Evolutionary conservation across 768 basidiomycete species (phyloP).

Genomic region (Podaxis carcinomalis): DNA sequence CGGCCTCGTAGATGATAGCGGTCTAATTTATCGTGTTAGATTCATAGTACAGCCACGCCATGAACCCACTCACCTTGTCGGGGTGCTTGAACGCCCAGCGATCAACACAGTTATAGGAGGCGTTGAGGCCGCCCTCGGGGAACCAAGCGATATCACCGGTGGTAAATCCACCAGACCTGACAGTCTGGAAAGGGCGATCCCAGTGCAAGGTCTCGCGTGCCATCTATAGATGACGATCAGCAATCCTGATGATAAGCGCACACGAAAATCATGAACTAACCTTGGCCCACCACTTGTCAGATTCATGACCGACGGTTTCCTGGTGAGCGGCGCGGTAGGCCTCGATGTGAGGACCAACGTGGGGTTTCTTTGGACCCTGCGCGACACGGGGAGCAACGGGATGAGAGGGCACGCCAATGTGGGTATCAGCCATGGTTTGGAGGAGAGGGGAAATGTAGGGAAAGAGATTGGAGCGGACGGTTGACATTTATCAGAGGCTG

Average conservation of each 20-base stretch:
- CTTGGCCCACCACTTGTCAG: conserved; percentile 88
- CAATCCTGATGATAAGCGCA: not conserved
- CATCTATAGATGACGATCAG: conserved; percentile 31
- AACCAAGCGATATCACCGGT: conserved; percentile 94
- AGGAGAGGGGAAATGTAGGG: conserved; percentile 14
- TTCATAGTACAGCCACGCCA: not conserved
- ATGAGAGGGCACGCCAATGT: conserved; percentile 40
- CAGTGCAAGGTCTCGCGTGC: conserved; percentile 79
- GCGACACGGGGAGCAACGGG: conserved; percentile 75
- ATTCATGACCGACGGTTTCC: conserved; percentile 68
- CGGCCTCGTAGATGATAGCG: conserved; percentile 98
- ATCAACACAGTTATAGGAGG: conserved; percentile 96
- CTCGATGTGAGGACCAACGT: conserved; percentile 75
- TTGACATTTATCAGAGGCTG: not conserved
- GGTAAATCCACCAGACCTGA: conserved; percentile 77
- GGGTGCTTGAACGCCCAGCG: conserved; percentile 92
- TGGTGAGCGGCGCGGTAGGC: conserved; percentile 67
- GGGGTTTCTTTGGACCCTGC: conserved; percentile 60
- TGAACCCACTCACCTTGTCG: conserved; percentile 47
- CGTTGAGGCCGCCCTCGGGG: conserved; percentile 90
- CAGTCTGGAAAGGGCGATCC: conserved; percentile 87
- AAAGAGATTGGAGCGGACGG: conserved; percentile 6
- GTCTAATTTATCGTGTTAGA: conserved; percentile 38
- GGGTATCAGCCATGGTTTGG: conserved; percentile 36
- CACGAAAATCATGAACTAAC: conserved; percentile 29